Evolutionary conservation across 2,329 filamentous ascomycete genomes (phyloP).

Genomic region (Biscogniauxia marginata): DNA sequence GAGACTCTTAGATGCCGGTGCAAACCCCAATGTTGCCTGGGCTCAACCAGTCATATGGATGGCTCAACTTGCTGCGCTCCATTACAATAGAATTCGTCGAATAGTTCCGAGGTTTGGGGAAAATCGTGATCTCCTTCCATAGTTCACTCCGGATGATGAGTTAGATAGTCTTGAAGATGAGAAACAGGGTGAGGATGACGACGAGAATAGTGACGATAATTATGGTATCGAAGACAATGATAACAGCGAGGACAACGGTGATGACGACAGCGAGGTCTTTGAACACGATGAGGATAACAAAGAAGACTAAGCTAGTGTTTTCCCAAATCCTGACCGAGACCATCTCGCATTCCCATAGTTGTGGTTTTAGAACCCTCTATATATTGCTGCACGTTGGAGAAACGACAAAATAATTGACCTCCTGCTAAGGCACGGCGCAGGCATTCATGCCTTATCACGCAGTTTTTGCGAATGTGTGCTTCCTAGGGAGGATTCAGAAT

Average conservation of each 20-base stretch:
- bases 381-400: conserved; percentile 19
- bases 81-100: background rate
- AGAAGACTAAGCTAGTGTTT: no score
- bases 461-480: conserved; percentile 17
- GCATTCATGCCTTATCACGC: conserved; percentile 17
- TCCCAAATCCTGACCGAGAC: background rate
- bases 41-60: background rate
- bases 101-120: background rate
- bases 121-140: background rate
- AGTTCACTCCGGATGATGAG: background rate
- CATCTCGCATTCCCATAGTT: background rate
- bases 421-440: conserved; percentile 19
- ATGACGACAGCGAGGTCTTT: background rate
- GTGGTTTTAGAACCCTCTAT: conserved; percentile 22
- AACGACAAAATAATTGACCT: conserved; percentile 19
- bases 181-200: background rate
- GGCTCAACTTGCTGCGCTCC: no score
- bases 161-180: background rate
- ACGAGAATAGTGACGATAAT: background rate
- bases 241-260: background rate
- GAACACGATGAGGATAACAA: background rate
- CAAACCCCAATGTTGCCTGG: conserved; percentile 15
- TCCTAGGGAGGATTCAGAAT: no score
- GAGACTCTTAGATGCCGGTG: conserved; percentile 16
- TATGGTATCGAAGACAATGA: background rate